Percentiles rank a stretch among this genome's conserved stretches.
These are phyloP conservation scores for Cucurbita pepo DNA, from an alignment of 306 rosid genomes.

Conservation along the genomic window DNA sequence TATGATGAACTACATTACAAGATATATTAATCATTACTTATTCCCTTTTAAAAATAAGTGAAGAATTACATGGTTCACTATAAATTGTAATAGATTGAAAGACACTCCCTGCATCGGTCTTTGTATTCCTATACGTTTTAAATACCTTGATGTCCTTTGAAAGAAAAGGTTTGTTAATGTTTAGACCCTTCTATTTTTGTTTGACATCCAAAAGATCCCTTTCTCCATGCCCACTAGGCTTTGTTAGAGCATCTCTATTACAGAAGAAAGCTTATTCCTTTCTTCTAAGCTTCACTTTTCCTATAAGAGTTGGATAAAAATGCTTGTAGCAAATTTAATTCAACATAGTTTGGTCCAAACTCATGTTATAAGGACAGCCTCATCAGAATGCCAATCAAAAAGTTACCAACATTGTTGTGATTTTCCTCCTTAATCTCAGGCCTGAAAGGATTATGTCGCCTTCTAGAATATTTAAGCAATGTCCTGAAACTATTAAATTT, in stretches of 20 bases:
- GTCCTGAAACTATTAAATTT: background rate
- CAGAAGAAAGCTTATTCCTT: background rate
- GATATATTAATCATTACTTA: background rate
- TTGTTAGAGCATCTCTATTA: background rate
- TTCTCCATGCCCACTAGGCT: background rate
- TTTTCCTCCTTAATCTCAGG: background rate
- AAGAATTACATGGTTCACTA: background rate
- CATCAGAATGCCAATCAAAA: background rate
- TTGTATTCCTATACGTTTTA: background rate
- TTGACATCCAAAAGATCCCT: background rate
- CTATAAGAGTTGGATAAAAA: no score
- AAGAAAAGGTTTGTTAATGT: background rate
- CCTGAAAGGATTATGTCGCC: background rate
- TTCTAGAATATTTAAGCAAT: background rate
- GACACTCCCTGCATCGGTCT: background rate
- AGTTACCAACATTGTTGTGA: background rate
- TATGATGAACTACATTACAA: slow-evolving; percentile 4
- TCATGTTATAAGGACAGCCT: background rate
- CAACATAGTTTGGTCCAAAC: no score
- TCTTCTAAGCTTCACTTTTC: background rate
- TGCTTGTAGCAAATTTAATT: no score
- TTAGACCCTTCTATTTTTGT: background rate
- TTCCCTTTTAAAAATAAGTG: background rate
- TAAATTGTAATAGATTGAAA: background rate
- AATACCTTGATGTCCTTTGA: background rate